Conservation (phyloP, 345 rosid genomes). For the Gossypium herbaceum region DNA sequence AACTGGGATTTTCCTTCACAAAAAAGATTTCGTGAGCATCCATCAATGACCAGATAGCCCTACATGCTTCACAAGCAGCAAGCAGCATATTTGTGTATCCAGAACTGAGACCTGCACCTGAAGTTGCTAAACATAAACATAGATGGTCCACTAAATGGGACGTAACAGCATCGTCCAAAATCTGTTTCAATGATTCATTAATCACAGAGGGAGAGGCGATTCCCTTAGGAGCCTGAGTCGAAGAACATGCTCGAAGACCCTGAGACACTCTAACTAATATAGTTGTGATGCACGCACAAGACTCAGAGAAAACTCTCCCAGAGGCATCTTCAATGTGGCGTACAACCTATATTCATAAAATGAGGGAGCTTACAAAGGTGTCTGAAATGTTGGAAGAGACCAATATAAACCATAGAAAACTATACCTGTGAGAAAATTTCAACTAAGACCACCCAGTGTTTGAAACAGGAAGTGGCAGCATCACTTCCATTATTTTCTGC, state of each 20-base stretch:
- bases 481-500: conserved; percentile 47
- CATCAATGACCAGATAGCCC: conserved; percentile 70
- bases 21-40: conserved; percentile 57
- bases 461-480: conserved; percentile 52
- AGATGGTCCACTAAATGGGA: conserved; percentile 71
- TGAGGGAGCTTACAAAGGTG: conserved; percentile 12
- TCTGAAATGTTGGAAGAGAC: not conserved
- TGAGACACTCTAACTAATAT: conserved; percentile 58
- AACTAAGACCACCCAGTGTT: conserved; percentile 78
- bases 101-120: conserved; percentile 72
- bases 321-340: conserved; percentile 58
- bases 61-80: conserved; percentile 58
- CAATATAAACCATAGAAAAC: conserved; percentile 8
- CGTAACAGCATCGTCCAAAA: conserved; percentile 69
- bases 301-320: conserved; percentile 63
- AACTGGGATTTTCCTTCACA: conserved; percentile 38
- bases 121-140: conserved; percentile 72
- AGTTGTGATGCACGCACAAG: conserved; percentile 59
- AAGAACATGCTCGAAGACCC: conserved; percentile 43
- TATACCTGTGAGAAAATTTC: conserved; percentile 81
- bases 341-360: conserved; percentile 47
- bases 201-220: conserved; percentile 33
- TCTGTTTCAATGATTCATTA: conserved; percentile 45
- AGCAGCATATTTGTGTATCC: conserved; percentile 74
- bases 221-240: conserved; percentile 36